Evolutionary conservation across 2,329 filamentous ascomycete species (phyloP), one percentile per base, ranked within the genome.

Genomic region (Passalora sequoiae): DNA sequence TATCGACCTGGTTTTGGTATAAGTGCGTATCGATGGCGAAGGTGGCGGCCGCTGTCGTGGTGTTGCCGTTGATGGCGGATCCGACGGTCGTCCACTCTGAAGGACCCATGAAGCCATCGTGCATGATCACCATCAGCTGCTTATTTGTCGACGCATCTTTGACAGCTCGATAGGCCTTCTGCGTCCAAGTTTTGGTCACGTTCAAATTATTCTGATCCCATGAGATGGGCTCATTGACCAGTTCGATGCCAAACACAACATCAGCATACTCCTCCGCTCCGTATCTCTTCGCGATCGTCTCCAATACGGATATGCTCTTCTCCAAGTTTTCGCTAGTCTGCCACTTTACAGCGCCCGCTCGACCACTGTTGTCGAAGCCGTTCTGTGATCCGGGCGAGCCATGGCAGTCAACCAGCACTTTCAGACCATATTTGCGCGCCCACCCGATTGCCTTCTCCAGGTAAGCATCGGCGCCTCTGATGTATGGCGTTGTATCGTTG

Each of bases 361-460:
- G 51, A 9, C 61, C 61, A 28, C 55, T 62, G 46, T 60, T 57
- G 24, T 65, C 65, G 47, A 73, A 75, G 8, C 73, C 75, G 51
- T 76, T 76, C 50, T 76, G 72, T 3, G 63, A 69, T 16, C 68
- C 68, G 12, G 72, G 72, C 3, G 69, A 68, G 24, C 68, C 72
- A 51, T 75, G 73, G n/a, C 72, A 63, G 50, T 76, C 74, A 17
- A 77, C 67, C 53, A 72, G 67, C 8, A 76, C 67, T 55, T 72
- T 69, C 31, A 74, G 56, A 2, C 66, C 66, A 12, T 66, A 60
- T 20, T 58, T 56, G 7, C 67, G 55, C 2, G 72, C 72, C 71
- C 72, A 76, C 10, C 65, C 65, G 25, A 75, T 68, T 12, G 70
- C 71, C n/a, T 65, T 58, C 38, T 73, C 69, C 3, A 76, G 61